These are phyloP conservation scores for Lasiodiplodia sp. DNA, from an alignment of 2,329 filamentous ascomycete genomes.

Conservation along the genomic window DNA sequence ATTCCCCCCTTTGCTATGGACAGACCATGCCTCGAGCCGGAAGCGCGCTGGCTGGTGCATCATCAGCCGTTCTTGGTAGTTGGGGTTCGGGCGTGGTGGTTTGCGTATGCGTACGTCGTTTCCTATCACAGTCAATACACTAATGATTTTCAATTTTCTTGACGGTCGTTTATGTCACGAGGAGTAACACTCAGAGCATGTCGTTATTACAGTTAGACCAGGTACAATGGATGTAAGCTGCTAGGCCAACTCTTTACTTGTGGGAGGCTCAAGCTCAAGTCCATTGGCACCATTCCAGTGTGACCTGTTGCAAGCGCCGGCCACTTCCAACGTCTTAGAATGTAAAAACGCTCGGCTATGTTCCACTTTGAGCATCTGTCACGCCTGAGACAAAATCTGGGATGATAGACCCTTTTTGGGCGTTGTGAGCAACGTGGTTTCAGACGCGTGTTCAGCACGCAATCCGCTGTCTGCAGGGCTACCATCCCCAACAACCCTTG, in stretches of 20 bases:
- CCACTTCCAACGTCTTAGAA: background rate
- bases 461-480: background rate
- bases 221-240: slow-evolving; percentile 28
- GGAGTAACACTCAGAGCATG: slow-evolving; percentile 26
- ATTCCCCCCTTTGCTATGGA: slow-evolving; percentile 30
- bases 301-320: background rate
- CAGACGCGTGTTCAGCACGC: slow-evolving; percentile 1
- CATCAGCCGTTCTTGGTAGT: slow-evolving; percentile 29
- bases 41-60: slow-evolving; percentile 11
- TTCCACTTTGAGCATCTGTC: background rate
- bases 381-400: slow-evolving; percentile 1
- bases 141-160: slow-evolving; percentile 30
- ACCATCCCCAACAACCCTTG: background rate
- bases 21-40: slow-evolving; percentile 19
- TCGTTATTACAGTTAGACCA: slow-evolving; percentile 28
- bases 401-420: background rate
- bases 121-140: slow-evolving; percentile 31
- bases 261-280: background rate
- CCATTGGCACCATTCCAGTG: background rate
- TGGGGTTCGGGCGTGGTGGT: slow-evolving; percentile 30
- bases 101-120: slow-evolving; percentile 30
- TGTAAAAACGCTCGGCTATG: slow-evolving; percentile 15
- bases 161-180: slow-evolving; percentile 29
- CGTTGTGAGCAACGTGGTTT: slow-evolving; percentile 2
- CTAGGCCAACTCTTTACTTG: slow-evolving; percentile 12